Conservation (phyloP, 2,329 filamentous ascomycete genomes). For the Coniosporium tulheliwenetii region DNA sequence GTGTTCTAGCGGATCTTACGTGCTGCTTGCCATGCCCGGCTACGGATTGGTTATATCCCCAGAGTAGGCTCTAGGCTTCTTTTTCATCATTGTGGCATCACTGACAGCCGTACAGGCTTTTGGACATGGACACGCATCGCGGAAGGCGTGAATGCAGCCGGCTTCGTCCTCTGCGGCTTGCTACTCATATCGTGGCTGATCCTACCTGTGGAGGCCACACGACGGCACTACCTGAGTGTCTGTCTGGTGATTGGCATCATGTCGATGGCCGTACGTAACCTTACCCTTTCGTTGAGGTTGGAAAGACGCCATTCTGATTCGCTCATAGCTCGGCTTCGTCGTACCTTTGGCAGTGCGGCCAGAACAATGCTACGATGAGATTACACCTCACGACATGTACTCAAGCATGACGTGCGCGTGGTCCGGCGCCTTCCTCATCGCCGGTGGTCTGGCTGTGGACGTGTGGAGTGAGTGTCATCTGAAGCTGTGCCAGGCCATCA, state of each 20-base stretch:
- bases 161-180: slow-evolving; percentile 57
- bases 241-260: slow-evolving; percentile 63
- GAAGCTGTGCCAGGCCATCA: neutral
- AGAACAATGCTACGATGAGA: slow-evolving; percentile 70
- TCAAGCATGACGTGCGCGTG: slow-evolving; percentile 69
- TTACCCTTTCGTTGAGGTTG: neutral
- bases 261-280: slow-evolving; percentile 57
- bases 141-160: slow-evolving; percentile 70
- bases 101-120: slow-evolving; percentile 26
- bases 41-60: slow-evolving; percentile 57
- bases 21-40: slow-evolving; percentile 90
- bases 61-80: slow-evolving; percentile 27
- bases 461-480: slow-evolving; percentile 51
- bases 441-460: slow-evolving; percentile 70
- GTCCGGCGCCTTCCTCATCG: slow-evolving; percentile 71
- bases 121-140: slow-evolving; percentile 44
- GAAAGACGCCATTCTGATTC: slow-evolving; percentile 7
- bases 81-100: neutral
- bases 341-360: slow-evolving; percentile 68
- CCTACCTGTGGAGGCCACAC: slow-evolving; percentile 75
- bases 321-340: slow-evolving; percentile 64
- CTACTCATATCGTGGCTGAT: slow-evolving; percentile 65
- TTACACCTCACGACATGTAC: slow-evolving; percentile 88
- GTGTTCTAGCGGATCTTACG: slow-evolving; percentile 24
- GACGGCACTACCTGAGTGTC: slow-evolving; percentile 84